Conservation (phyloP, 1,139 yeast genomes). For the Chernovozyma aurita region DNA sequence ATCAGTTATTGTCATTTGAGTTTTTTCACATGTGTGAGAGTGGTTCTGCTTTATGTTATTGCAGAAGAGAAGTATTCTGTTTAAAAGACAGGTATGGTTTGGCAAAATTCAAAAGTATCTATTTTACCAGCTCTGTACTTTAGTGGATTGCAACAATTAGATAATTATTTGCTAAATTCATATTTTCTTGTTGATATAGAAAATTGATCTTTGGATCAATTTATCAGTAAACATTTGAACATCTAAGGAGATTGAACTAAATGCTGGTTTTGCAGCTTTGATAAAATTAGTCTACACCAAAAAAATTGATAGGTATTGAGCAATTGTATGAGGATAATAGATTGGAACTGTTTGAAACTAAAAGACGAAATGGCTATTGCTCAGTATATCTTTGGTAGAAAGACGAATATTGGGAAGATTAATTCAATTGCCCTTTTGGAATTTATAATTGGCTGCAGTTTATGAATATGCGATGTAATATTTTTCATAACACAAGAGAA, state of each 20-base stretch:
- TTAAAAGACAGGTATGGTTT: slow-evolving; percentile 62
- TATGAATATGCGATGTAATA: too few relatives aligned
- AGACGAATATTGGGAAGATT: slow-evolving; percentile 28
- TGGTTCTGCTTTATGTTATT: slow-evolving; percentile 71
- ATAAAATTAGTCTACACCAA: slow-evolving; percentile 44
- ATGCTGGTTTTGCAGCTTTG: slow-evolving; percentile 43
- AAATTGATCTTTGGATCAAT: slow-evolving; percentile 44
- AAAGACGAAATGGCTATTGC: slow-evolving; percentile 66
- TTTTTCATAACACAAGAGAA: too few relatives aligned
- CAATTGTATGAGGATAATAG: slow-evolving; percentile 36
- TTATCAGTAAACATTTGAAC: slow-evolving; percentile 30
- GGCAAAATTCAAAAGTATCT: slow-evolving; percentile 50
- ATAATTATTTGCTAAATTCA: slow-evolving; percentile 46
- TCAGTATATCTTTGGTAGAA: slow-evolving; percentile 43
- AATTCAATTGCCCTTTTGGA: too few relatives aligned
- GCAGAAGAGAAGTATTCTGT: slow-evolving; percentile 45
- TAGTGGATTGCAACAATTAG: slow-evolving; percentile 46
- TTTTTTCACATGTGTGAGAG: slow-evolving; percentile 78
- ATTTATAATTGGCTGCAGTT: too few relatives aligned
- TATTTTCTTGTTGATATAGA: slow-evolving; percentile 60
- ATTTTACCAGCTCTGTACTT: slow-evolving; percentile 75
- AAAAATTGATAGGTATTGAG: slow-evolving; percentile 60
- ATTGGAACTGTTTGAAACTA: slow-evolving; percentile 47
- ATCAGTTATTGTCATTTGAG: slow-evolving; percentile 67
- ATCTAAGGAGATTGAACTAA: slow-evolving; percentile 53